Evolutionary conservation across 2,329 filamentous ascomycete species (phyloP), one percentile per base, ranked within the genome.

Genomic region (Talaromyces verruculosus): DNA sequence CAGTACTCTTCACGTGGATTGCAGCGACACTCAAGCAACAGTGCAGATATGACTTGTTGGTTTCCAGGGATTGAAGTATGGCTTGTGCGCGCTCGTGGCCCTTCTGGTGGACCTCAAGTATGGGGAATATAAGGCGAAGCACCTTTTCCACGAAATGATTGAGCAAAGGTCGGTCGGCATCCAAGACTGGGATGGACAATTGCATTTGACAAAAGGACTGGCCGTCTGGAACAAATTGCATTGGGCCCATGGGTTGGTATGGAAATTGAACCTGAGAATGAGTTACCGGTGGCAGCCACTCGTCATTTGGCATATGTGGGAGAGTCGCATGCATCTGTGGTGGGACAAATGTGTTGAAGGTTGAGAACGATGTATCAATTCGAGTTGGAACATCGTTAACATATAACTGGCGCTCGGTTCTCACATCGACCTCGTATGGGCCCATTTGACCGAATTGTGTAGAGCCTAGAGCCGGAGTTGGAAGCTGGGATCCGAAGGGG

Each of bases 21-120:
- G 93, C 94, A 10, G 95, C 89, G 67, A 96, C 92, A 83, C 92
- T 96, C 68, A 99, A 84, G 80, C 94, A 98, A 82, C 93, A 97
- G 83, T 98, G 93, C 35, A 97, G 85, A 79, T 97, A 99, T 71
- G 89, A 90, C 78, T 91, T 93, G 85, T 98, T 99, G 72, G 87
- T 91, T 76, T 96, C 91, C 41, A 99, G 84, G 8, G 94, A 91
- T 4, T 91, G 92, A 19, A 98, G 85, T 71, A 98, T 90, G 68
- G 96, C 86, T 72, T 95, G 90, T 1, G 91, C 89, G 68, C 89
- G 87, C 41, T 92, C 88, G 1, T 90, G 91, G 11, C 92, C 92
- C 72, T 91, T 91, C 76, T 96, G 92, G 77, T 95, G 96, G 47
- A 89, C 89, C 79, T 98, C 93, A 41, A 97, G 85, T 63, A 98